These are phyloP conservation scores for Thielaviopsis populi DNA, from an alignment of 2,329 filamentous ascomycete genomes.

Conservation along the genomic window DNA sequence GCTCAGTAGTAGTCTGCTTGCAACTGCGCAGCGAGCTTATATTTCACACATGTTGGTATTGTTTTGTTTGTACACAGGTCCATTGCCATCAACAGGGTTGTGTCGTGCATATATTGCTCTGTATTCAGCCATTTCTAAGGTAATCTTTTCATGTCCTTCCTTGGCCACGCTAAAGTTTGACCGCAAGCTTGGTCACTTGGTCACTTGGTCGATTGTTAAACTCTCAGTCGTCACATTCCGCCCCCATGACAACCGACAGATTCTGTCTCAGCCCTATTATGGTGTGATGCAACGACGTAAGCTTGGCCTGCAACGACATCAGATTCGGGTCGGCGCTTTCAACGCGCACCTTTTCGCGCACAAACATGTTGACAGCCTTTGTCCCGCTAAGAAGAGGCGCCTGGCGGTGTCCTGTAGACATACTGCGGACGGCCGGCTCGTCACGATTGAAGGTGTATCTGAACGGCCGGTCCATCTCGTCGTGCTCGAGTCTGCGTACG, in stretches of 20 bases:
- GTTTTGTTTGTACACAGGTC: background rate
- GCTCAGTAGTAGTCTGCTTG: too few relatives aligned
- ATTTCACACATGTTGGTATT: background rate
- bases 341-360: constrained; percentile 77
- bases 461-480: constrained; percentile 69
- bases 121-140: too few relatives aligned
- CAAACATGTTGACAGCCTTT: constrained; percentile 49
- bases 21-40: too few relatives aligned
- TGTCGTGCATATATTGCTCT: too few relatives aligned
- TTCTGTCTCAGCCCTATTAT: constrained; percentile 56
- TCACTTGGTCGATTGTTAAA: too few relatives aligned
- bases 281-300: constrained; percentile 61
- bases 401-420: background rate
- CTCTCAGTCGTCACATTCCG: constrained; percentile 26
- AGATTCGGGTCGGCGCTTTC: constrained; percentile 81
- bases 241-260: constrained; percentile 63
- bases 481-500: constrained; percentile 50
- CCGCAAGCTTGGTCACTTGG: background rate
- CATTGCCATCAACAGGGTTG: too few relatives aligned
- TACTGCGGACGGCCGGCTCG: background rate
- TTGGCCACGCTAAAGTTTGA: too few relatives aligned
- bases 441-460: constrained; percentile 33
- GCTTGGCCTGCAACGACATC: constrained; percentile 68
- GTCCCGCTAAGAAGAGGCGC: constrained; percentile 19
- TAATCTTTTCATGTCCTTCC: too few relatives aligned